Percentiles rank a stretch among this genome's conserved stretches.
These are phyloP conservation scores for Xylaria sp. DNA, from an alignment of 495 filamentous ascomycete species.

Conservation along the genomic window DNA sequence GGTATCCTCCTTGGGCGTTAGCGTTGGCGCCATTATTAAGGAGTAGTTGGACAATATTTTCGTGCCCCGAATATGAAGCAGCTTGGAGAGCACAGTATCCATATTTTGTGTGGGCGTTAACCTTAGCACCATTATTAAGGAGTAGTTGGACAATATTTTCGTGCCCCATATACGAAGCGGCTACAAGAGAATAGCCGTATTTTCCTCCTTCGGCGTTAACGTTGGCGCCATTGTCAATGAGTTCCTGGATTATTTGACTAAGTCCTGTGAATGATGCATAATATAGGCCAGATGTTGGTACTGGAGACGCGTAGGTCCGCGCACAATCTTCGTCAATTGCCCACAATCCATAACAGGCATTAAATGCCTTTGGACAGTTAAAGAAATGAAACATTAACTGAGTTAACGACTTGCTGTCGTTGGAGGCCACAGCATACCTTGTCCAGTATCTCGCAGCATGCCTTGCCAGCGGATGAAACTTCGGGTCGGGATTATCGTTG, in stretches of 20 bases:
- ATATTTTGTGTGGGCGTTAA: constrained; percentile 9
- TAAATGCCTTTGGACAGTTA: not conserved
- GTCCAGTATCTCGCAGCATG: not conserved
- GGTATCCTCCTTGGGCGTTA: constrained; percentile 24
- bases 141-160: constrained; percentile 34
- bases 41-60: constrained; percentile 29
- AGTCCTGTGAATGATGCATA: not conserved
- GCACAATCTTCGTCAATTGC: not conserved
- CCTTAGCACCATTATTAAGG: constrained; percentile 28
- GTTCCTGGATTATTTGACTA: constrained; percentile 19
- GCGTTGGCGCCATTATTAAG: constrained; percentile 26
- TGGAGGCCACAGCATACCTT: not conserved
- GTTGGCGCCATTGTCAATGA: constrained; percentile 32
- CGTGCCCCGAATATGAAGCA: constrained; percentile 20
- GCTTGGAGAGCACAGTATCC: constrained; percentile 39
- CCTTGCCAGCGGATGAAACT: not conserved
- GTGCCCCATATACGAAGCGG: constrained; percentile 30
- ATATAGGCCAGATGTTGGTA: not conserved
- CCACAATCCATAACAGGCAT: not conserved
- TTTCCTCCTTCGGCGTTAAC: constrained; percentile 34
- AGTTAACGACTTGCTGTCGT: not conserved
- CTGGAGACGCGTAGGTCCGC: no score
- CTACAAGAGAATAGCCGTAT: constrained; percentile 34
- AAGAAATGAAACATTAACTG: not conserved
- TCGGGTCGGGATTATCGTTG: not conserved